Conservation (phyloP, 768 basidiomycete species). For the Imleria badia region DNA sequence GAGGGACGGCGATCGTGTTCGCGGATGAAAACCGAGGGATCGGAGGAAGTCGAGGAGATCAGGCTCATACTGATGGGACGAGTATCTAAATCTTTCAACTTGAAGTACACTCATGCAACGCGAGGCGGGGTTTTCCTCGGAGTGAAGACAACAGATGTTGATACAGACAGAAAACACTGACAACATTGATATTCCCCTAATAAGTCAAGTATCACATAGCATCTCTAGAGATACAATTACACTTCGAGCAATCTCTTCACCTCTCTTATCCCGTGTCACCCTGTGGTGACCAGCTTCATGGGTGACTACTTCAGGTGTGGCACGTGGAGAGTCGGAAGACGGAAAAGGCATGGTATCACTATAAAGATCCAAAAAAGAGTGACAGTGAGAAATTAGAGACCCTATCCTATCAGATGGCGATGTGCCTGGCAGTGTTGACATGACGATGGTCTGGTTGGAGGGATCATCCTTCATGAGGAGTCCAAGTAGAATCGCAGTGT, state of each 20-base stretch:
- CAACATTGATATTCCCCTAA: too few relatives aligned
- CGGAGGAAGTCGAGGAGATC: too few relatives aligned
- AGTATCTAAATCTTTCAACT: too few relatives aligned
- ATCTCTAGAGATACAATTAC: slow-evolving; percentile 56
- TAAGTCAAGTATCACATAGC: slow-evolving; percentile 10
- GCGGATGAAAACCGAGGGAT: too few relatives aligned
- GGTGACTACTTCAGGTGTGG: slow-evolving; percentile 4
- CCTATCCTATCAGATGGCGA: slow-evolving; percentile 18
- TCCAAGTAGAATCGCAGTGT: slow-evolving; percentile 73
- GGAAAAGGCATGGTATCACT: slow-evolving; percentile 32
- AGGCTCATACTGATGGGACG: too few relatives aligned
- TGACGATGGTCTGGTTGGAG: slow-evolving; percentile 33
- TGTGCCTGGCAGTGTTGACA: slow-evolving; percentile 37
- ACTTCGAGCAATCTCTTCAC: slow-evolving; percentile 44
- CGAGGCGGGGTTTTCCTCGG: too few relatives aligned
- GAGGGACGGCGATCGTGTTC: too few relatives aligned
- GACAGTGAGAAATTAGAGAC: slow-evolving; percentile 36
- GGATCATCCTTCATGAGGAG: slow-evolving; percentile 39
- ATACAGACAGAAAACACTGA: too few relatives aligned
- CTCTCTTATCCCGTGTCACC: slow-evolving; percentile 31
- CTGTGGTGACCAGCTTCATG: slow-evolving; percentile 3
- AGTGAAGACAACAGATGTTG: too few relatives aligned
- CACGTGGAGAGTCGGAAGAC: slow-evolving; percentile 11
- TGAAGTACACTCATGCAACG: too few relatives aligned
- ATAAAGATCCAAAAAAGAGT: slow-evolving; percentile 44